Evolutionary conservation across 2,329 filamentous ascomycete genomes (phyloP), one percentile per base, ranked within the genome.

Genomic region (Leptodontidium sp.): DNA sequence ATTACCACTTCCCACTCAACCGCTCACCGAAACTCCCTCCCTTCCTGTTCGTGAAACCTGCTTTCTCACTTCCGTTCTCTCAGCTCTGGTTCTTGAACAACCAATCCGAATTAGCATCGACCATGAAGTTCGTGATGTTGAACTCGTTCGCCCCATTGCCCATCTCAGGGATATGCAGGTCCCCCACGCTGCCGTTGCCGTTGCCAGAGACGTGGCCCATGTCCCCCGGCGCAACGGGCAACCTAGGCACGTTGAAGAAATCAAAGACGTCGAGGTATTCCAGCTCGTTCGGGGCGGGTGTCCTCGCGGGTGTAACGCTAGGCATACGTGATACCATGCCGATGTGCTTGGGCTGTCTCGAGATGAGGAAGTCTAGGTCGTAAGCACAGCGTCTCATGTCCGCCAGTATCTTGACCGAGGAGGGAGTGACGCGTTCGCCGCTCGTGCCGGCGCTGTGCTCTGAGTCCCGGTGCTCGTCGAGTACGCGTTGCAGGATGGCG

Each of bases 231-330:
- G 81, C 81, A 26, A 86, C 80, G 0, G 87, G 86, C 29, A 97
- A 82, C 21, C 93, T 84, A 0, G 94, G 94, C 66, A 97, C 89
- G 77, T 97, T 97, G 84, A 97, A 98, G 78, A 97, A 97, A 75
- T 96, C 93, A 78, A 98, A 97, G 0, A 97, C 92, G 75, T 97
- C 94, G 2, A 97, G 83, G 77, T 97, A 97, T 78, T 97, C 94
- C 3, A 97, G 83, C 76, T 97, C 93, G 73, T 96, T 93, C 1
- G 91, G 87, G 11, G 89, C 91, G 0, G 93, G 92, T 38, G 90
- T 91, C 71, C 88, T 86, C 1, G 87, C 86, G 1, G 89, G 88
- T 0, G 89, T 90, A 26, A 83, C 80, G 73, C 84, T 87, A 2
- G 84, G 82, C 55, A 86, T 74, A 2, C 85, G 81, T 64, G 83